Base-by-base conservation (phyloP, 1,139 yeast species). In the Nematodospora anomalae region DNA sequence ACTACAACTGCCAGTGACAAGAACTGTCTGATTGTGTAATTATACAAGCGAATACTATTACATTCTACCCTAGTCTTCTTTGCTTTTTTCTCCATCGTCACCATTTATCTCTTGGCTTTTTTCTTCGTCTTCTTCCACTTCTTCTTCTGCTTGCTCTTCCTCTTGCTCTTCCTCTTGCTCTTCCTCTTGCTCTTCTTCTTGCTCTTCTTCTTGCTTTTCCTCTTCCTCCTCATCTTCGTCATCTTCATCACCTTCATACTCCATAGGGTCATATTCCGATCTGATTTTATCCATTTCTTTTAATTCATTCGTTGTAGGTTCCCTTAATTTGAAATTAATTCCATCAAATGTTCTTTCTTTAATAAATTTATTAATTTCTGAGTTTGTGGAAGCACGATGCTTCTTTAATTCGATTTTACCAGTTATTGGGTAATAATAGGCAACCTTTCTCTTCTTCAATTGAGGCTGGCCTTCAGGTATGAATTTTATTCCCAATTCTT, bases 391-490 rank as follows among this genome's bases (percentile, higher is more conserved):
- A 7, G 58, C 79, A 60, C 97, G 80, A 55, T 95, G 81, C 54
- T 90, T 83, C 64, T 85, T 87, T 55, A 92, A 76, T 49, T 83
- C 94, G 33, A 88, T 76, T 49, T 83, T 80, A 24, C 94, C 90
- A 10, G 78, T 71, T 16, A 90, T 67, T 7, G 97, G 96, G 43
- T 83, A 79, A 58, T 84, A 92, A 49, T 72, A 76, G 1, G 90
- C 92, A n/a, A 69, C 71, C 30, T 73, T 71, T 27, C 80, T 71
- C 44, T 74, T 76, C 30, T 71, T 72, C 6, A 32, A 16, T 0
- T 77, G 75, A n/a, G 31, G 13, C 16, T 11, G 22, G 35, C 82
- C 61, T 47, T 83, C 89, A 23, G 83, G 77, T 15, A 67, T 63
- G 42, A 74, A 65, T 31, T 68, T 62, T 31, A 73, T 64, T 16